Evolutionary conservation across 352 stramenopile genomes (phyloP), one percentile per base, ranked within the genome.

Genomic region (Globisporangium abappressorium): DNA sequence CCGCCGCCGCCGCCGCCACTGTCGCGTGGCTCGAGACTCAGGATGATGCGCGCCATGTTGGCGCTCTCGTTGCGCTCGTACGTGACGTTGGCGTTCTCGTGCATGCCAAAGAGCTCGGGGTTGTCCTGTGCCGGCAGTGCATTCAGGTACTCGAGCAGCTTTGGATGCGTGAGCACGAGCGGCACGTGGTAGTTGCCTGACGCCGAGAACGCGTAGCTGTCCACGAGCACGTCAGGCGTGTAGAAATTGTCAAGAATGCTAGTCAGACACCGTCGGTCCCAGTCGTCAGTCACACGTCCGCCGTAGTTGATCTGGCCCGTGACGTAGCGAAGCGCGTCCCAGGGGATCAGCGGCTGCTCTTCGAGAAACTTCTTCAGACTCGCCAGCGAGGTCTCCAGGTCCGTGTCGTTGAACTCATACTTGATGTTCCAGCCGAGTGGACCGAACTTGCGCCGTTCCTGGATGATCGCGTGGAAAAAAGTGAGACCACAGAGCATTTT

Each of bases 301-400:
- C 95, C 95, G 64, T 98, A 98, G 78, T 98, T 98, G 73, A 98
- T 98, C 66, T 98, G 93, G 3, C 93, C 85, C 0, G 92, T 98
- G 14, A 98, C 93, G 67, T 98, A 98, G 20, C 89, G 82, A 49
- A 98, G 76, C 1, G 95, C 95, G 66, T 98, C 94, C 94, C 94
- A 98, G 8, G 95, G 95, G 12, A 98, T 81, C 15, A 79, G 72
- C 5, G 86, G 82, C 77, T 98, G 91, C 67, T 98, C 90, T 55
- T 95, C 80, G 6, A 98, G 68, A 68, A 98, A 98, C 43, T 96
- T 94, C 8, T 79, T 85, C 12, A 98, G 67, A 67, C 93, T 94
- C 20, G 83, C 87, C 11, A 98, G 81, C 15, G 88, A 97, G 28
- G 94, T 98, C 79, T 98, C 93, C 6, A 98, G 76, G 74, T 98